Evolutionary conservation across 352 stramenopile genomes (phyloP), one percentile per base, ranked within the genome.

Genomic region (Phytopythium cucurbitacearum): DNA sequence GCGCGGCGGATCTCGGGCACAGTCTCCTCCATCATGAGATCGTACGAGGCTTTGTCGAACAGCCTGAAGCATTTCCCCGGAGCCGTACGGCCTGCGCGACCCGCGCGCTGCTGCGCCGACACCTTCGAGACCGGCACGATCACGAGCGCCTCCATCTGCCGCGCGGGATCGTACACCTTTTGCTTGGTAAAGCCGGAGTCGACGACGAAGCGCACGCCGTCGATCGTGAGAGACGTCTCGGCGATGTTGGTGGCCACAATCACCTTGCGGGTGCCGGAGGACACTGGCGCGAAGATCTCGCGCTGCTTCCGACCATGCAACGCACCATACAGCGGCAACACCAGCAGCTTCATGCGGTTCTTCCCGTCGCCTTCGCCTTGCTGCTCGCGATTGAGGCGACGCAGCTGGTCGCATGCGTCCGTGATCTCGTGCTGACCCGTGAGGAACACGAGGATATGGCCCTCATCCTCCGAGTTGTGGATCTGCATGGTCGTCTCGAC

Each of bases 211-310:
- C 70, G 69, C 34, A 98, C 89, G 51, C 98, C 96, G 34, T 97
- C 93, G 54, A 99, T 99, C n/a, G 97, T 99, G 43, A 99, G 87
- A n/a, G 92, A 98, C 7, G 95, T 98, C 76, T 98, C 91, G 6
- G 93, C 92, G 55, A 98, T 97, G 60, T 97, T 98, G 9, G 93
- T 98, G 35, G 87, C 81, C 10, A 94, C 78, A 49, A 94, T 82
- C 21, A 92, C 69, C 53, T 92, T 98, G 41, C 95, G 83, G 35
- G 51, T 51, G 39, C 87, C 69, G 5, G 71, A 64, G 1, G 94
- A 89, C 13, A 97, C 91, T 5, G 68, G 40, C 37, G 88, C 73
- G 64, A 99, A 99, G 49, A 99, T 98, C 54, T 86, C 80, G 40
- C 86, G 87, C 76, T 99, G 96, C 55, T 85, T 69, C 5, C 67